Conservation (phyloP, 2,329 filamentous ascomycete genomes). For the Hymenoscyphus linearis region DNA sequence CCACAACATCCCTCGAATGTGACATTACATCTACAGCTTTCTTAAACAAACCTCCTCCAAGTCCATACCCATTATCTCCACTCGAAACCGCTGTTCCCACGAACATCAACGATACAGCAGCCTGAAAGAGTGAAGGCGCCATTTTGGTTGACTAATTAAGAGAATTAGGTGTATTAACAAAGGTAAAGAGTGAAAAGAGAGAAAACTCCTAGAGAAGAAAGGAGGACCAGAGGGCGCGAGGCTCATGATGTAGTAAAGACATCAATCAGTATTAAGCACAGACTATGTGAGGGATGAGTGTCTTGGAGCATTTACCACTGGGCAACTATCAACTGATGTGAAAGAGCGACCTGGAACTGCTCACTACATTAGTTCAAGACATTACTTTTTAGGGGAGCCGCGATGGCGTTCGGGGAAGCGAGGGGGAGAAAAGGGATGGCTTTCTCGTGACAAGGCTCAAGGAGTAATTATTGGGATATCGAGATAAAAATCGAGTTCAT, state of each 20-base stretch:
- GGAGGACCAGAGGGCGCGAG: background rate
- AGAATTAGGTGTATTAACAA: background rate
- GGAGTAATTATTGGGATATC: background rate
- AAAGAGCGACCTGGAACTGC: background rate
- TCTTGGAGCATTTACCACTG: conserved; percentile 10
- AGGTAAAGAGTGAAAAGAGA: background rate
- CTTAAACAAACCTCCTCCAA: conserved; percentile 4
- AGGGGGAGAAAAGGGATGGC: background rate
- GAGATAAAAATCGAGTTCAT: background rate
- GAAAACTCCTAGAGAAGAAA: background rate
- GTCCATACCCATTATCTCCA: background rate
- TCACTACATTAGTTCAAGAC: background rate
- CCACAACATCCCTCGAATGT: background rate
- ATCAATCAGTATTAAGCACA: background rate
- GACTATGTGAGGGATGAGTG: conserved; percentile 1
- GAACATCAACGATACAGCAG: conserved; percentile 12
- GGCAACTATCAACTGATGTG: background rate
- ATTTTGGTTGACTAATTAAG: conserved; percentile 10
- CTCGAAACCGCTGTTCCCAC: conserved; percentile 6
- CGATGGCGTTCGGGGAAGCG: background rate
- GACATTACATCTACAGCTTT: background rate
- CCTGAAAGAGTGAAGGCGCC: conserved; percentile 18
- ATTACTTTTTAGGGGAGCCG: background rate
- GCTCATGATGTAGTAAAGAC: conserved; percentile 2
- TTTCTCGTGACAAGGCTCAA: background rate